Evolutionary conservation across 768 basidiomycete species (phyloP), one percentile per base, ranked within the genome.

Genomic region (Psilocybe tampanensis): DNA sequence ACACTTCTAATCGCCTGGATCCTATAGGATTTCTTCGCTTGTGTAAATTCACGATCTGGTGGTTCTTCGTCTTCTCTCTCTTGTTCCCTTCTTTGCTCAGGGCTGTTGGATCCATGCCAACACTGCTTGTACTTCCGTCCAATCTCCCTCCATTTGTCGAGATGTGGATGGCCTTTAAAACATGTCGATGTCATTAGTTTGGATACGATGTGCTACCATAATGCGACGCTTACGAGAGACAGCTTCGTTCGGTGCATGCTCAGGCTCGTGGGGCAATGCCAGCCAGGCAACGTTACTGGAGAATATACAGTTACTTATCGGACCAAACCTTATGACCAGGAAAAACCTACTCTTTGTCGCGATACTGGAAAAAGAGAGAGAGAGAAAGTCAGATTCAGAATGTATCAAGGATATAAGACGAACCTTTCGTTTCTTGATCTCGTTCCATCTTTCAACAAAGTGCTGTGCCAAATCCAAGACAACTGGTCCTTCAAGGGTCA

Each of bases 401-500:
- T 7, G 9, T 33, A 15, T 12, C 21, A n/a, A n/a, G 24, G 34
- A 6, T 45, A 29, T 22, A 41, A 2, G 32, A 43, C 34, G 43
- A 64, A 86, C 89, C 72, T 81, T 95, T 65, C 90, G 82, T 66
- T 85, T 87, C 80, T 94, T 94, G 60, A 95, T 74, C 65, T 93
- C 91, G 65, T 95, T 94, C 92, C 92, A 94, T 19, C 93, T 80
- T 70, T 98, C 96, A 12, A 89, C 76, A 58, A 96, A 99, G 75
- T 97, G 95, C 71, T 97, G 95, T 13, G 87, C 84, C 18, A 98
- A 83, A 66, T 99, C 97, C 54, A 98, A 78, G 4, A 97, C 95
- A 15, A 82, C 86, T 1, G 92, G 83, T 7, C 89, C 97, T 13
- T 80, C 75, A 21, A 95, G 73, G 3, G 92, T 94, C 88, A 92